Conservation (phyloP, 768 basidiomycete species). For the Hygrophoropsis aurantiaca region DNA sequence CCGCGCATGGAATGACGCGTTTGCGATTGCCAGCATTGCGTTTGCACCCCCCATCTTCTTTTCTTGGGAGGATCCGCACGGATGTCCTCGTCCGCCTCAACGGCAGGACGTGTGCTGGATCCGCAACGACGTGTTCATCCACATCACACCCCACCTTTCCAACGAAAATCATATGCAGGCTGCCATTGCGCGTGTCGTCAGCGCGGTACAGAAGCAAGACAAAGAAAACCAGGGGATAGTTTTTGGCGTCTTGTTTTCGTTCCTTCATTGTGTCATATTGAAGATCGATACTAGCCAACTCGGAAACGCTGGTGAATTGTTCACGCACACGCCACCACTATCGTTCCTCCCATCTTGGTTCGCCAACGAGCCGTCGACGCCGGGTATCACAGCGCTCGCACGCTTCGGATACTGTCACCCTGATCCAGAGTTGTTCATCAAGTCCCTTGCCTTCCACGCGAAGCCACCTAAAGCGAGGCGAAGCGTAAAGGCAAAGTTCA, state of each 20-base stretch:
- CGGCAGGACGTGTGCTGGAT: constrained; percentile 1
- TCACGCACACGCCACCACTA: not conserved
- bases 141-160: not conserved
- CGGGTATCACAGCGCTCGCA: constrained; percentile 5
- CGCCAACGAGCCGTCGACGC: not conserved
- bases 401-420: constrained; percentile 1
- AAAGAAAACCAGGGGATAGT: not conserved
- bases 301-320: not conserved
- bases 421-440: constrained; percentile 2
- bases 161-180: constrained; percentile 3
- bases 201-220: not conserved
- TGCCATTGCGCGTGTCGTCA: not conserved
- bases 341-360: constrained; percentile 1
- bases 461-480: too few relatives aligned
- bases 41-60: not conserved
- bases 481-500: too few relatives aligned
- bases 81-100: not conserved
- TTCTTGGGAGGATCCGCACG: too few relatives aligned
- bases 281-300: not conserved
- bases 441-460: too few relatives aligned
- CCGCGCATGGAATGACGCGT: not conserved
- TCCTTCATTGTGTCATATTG: not conserved
- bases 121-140: not conserved
- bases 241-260: constrained; percentile 1
- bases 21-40: not conserved